phyloP scores from a whole-genome alignment of 805 yeast genomes.

The Millerago galiae region DNA sequence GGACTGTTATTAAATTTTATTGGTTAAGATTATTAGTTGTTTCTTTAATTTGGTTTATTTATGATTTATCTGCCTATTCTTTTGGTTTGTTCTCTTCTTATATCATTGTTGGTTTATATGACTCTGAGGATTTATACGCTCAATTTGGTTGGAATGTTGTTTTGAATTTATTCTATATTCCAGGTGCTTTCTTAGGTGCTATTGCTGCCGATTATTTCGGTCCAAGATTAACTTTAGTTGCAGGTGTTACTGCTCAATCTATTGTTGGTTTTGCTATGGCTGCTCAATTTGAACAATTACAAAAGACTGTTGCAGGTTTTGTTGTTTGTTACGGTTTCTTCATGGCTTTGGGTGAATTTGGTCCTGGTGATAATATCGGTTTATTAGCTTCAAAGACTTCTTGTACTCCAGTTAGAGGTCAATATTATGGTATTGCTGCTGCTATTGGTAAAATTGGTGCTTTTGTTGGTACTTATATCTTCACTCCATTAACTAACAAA shows the following conservation, averaged over 20 bases:
- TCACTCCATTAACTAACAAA: conserved; percentile 68
- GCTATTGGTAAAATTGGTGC: conserved; percentile 92
- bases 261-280: conserved; percentile 81
- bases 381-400: conserved; percentile 79
- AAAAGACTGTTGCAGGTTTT: conserved; percentile 64
- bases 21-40: conserved; percentile 74
- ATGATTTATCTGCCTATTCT: conserved; percentile 83
- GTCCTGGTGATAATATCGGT: conserved; percentile 92
- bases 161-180: conserved; percentile 79
- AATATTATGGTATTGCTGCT: conserved; percentile 86
- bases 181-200: conserved; percentile 90
- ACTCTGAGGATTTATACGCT: conserved; percentile 56
- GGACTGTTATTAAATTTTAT: conserved; percentile 67
- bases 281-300: conserved; percentile 51
- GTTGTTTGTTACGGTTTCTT: conserved; percentile 87
- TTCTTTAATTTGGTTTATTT: conserved; percentile 81
- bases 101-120: conserved; percentile 53
- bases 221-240: conserved; percentile 71
- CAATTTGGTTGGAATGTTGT: conserved; percentile 92
- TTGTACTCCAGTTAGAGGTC: conserved; percentile 85
- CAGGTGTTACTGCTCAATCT: conserved; percentile 71
- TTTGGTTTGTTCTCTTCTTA: conserved; percentile 79
- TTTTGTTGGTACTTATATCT: conserved; percentile 81
- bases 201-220: conserved; percentile 78
- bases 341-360: conserved; percentile 83